Evolutionary conservation across 2,329 filamentous ascomycete genomes (phyloP).

Genomic region (Botrytis porri): DNA sequence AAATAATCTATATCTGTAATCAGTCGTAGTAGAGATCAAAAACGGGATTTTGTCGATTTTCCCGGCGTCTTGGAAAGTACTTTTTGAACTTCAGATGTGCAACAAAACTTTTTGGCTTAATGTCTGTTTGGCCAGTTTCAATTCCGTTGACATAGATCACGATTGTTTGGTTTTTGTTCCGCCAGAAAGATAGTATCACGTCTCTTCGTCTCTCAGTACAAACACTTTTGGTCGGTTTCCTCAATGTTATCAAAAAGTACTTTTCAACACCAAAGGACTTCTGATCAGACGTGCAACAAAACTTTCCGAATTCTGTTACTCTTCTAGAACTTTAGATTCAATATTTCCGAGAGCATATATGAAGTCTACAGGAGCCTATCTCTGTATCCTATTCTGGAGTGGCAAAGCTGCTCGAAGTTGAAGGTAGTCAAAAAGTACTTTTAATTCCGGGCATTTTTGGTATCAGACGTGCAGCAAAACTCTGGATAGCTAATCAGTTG

Average conservation of each 20-base stretch:
- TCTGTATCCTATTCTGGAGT: not conserved
- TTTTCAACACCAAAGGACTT: not conserved
- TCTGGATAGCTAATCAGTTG: not conserved
- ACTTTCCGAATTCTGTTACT: not conserved
- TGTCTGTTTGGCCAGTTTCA: too few relatives aligned
- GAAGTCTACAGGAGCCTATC: too few relatives aligned
- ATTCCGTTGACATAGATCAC: too few relatives aligned
- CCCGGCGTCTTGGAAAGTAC: not conserved
- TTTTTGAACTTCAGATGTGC: not conserved
- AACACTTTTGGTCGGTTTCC: not conserved
- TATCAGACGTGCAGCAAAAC: not conserved
- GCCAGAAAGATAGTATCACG: not conserved
- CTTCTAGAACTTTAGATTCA: not conserved
- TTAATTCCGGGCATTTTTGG: fast-evolving
- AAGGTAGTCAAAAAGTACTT: not conserved
- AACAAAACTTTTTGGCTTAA: not conserved
- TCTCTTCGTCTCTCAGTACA: not conserved
- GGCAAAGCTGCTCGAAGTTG: not conserved
- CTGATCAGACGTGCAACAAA: not conserved
- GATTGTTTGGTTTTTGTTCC: too few relatives aligned
- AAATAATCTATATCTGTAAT: not conserved
- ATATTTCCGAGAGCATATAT: fast-evolving
- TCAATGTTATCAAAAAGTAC: not conserved
- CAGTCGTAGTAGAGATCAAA: not conserved
- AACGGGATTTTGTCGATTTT: not conserved